phyloP scores from a whole-genome alignment of 164 flowering plant species.

The Nelumbo lutea region DNA sequence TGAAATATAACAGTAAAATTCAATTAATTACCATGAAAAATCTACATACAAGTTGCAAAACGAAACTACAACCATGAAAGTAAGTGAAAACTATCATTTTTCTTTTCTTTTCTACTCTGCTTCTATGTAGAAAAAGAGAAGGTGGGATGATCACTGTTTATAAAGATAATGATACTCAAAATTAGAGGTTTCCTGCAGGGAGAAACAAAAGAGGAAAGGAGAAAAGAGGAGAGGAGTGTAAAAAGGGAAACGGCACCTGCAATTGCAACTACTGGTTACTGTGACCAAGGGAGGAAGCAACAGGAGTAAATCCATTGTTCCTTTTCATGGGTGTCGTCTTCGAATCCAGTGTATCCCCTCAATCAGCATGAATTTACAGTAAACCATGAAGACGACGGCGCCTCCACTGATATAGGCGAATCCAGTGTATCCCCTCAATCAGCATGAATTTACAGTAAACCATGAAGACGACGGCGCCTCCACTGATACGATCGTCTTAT shows the following conservation, averaged over 20 bases:
- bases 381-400: too few species aligned
- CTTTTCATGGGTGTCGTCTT: too few species aligned
- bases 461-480: too few species aligned
- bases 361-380: too few species aligned
- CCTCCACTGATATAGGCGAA: too few species aligned
- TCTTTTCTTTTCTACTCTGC: conserved; percentile 1
- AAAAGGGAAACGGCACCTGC: conserved; percentile 57
- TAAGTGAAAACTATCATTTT: conserved; percentile 23
- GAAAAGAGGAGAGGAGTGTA: conserved; percentile 17
- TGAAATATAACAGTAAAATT: conserved; percentile 11
- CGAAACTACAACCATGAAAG: background rate
- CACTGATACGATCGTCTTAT: too few species aligned
- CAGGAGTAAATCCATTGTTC: background rate
- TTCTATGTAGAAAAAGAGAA: background rate
- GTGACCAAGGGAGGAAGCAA: conserved; percentile 31
- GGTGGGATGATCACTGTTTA: conserved; percentile 2
- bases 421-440: too few species aligned
- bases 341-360: too few species aligned
- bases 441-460: too few species aligned
- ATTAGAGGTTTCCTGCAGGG: conserved; percentile 5
- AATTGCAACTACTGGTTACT: conserved; percentile 27
- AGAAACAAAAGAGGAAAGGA: conserved; percentile 24
- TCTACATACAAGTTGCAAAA: background rate
- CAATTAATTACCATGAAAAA: background rate
- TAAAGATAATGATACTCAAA: conserved; percentile 8